Evolutionary conservation across 1,284 basidiomycete species (phyloP), one percentile per base, ranked within the genome.

Genomic region (Athelia psychrophila): DNA sequence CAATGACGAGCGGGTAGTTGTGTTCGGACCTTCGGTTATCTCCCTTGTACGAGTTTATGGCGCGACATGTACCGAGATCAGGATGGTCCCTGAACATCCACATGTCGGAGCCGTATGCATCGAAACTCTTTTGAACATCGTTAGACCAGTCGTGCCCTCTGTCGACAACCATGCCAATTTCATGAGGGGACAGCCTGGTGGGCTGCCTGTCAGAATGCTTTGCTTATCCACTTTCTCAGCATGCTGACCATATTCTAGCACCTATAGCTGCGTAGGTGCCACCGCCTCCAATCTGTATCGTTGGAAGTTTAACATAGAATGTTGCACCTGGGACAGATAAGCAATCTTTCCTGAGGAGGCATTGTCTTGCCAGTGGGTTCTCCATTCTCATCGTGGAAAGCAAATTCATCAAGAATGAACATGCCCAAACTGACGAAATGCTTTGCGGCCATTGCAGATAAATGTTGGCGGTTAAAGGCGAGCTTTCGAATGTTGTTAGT

Each of bases 331-430:
- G 20, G 44, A 52, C 32, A 51, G 48, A 47, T 38, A 22, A 50
- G 52, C 19, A n/a, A 22, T 55, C 73, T 70, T 73, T 66, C 84
- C 79, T 86, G 82, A 22, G 80, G 68, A 16, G 74, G 64, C 25
- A 75, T 57, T 24, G 64, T 71, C 66, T 64, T 71, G 35, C 67
- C 78, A 25, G 71, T 80, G 1, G 77, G 75, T 1, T 72, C 69
- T 13, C 85, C 87, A 20, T 78, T 61, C 27, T 75, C 73, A 59
- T 87, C 83, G 32, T 71, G 62, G 61, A 81, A 88, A 19, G 79
- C 74, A 61, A 93, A 88, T 56, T 89, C 80, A 67, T 95, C 93
- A 56, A 95, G 83, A 58, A 95, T 94, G 71, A 95, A 93, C 84
- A 93, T 86, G n/a, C 93, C 93, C 20, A 91, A 69, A 38, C 85